phyloP scores from a whole-genome alignment of 1,139 yeast genomes.

The Hemisphaericaspora subhashii region DNA sequence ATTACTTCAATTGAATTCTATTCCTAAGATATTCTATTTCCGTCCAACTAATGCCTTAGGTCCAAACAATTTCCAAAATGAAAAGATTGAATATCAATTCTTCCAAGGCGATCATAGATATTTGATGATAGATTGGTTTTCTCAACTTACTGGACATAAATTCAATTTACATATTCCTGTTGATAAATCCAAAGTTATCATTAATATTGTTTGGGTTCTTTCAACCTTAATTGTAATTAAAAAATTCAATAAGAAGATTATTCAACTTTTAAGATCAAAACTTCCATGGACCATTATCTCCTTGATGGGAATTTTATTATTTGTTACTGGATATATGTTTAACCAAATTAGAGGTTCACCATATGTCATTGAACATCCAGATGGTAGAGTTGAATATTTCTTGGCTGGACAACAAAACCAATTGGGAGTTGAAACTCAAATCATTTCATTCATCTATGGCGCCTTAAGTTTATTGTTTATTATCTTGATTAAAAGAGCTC shows the following conservation, averaged over 20 bases:
- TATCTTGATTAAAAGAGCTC: slow-evolving; percentile 49
- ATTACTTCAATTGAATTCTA: slow-evolving; percentile 60
- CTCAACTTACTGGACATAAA: slow-evolving; percentile 39
- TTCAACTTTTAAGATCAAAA: slow-evolving; percentile 26
- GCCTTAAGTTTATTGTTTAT: slow-evolving; percentile 50
- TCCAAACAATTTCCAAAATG: slow-evolving; percentile 31
- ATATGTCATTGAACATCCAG: slow-evolving; percentile 55
- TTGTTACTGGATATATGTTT: slow-evolving; percentile 92
- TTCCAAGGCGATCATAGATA: slow-evolving; percentile 54
- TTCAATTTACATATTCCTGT: slow-evolving; percentile 58
- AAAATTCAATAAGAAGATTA: slow-evolving; percentile 35
- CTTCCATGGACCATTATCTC: slow-evolving; percentile 66
- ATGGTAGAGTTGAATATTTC: slow-evolving; percentile 64
- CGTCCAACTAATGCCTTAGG: slow-evolving; percentile 49
- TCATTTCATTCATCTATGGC: slow-evolving; percentile 65
- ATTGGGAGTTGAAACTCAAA: slow-evolving; percentile 80
- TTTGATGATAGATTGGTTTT: slow-evolving; percentile 40
- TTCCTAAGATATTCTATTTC: slow-evolving; percentile 75
- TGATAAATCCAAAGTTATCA: slow-evolving; percentile 50
- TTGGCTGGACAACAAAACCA: slow-evolving; percentile 70
- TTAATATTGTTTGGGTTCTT: slow-evolving; percentile 44
- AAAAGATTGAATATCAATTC: slow-evolving; percentile 48
- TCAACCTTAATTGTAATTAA: slow-evolving; percentile 21
- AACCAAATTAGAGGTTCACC: slow-evolving; percentile 80
- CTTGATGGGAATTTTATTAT: slow-evolving; percentile 62